A percentile compares a stretch with the other conserved stretches of the same genome.
Evolutionary conservation across 2,329 filamentous ascomycete genomes (phyloP).

Genomic region (Pezizomycotina sp.): DNA sequence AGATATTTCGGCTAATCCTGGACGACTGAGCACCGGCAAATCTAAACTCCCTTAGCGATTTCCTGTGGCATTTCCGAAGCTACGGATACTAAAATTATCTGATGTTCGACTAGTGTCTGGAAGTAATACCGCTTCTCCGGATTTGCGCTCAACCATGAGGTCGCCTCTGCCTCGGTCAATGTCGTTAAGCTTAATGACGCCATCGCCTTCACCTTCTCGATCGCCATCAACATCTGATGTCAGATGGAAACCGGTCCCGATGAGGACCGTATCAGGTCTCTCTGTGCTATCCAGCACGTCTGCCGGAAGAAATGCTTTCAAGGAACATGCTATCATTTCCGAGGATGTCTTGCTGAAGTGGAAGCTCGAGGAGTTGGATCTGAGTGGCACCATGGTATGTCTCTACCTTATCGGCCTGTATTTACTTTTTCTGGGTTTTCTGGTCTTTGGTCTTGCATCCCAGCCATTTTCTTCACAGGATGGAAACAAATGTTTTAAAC

Average conservation of each 20-base stretch:
- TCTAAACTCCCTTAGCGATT: conserved; percentile 14
- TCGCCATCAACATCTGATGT: too few relatives aligned
- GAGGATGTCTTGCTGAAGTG: conserved; percentile 50
- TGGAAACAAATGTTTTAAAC: too few relatives aligned
- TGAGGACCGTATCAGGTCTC: too few relatives aligned
- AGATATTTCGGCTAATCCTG: conserved; percentile 50
- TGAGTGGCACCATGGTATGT: conserved; percentile 44
- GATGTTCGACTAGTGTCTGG: conserved; percentile 13
- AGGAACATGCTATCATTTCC: conserved; percentile 31
- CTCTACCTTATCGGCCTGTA: too few relatives aligned
- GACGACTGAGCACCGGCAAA: conserved; percentile 37
- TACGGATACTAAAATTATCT: conserved; percentile 13
- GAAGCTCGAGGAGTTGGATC: conserved; percentile 47
- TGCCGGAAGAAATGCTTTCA: neutral
- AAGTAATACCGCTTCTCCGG: too few relatives aligned
- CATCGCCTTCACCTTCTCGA: too few relatives aligned
- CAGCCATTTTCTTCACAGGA: too few relatives aligned
- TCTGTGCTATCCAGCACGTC: conserved; percentile 10
- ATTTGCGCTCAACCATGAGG: conserved; percentile 8
- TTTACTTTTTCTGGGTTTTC: conserved; percentile 6
- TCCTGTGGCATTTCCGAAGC: conserved; percentile 8
- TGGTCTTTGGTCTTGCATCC: neutral
- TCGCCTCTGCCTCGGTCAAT: conserved; percentile 16
- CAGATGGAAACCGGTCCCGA: too few relatives aligned
- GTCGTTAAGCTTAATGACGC: too few relatives aligned